Conservation (phyloP, 1,139 yeast species). For the Debaryomyces fabryi region DNA sequence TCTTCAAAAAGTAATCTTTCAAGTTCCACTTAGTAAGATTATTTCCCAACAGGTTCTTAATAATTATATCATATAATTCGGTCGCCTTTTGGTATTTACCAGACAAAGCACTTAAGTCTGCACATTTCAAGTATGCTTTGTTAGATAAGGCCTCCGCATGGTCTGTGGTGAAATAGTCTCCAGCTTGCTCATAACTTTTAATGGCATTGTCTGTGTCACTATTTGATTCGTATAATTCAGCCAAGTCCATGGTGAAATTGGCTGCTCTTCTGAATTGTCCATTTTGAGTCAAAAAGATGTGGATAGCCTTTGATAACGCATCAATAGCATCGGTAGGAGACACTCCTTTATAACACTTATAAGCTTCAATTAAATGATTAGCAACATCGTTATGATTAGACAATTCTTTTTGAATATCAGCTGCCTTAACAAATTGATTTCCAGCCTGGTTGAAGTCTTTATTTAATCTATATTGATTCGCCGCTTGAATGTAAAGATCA, state of each 20-base stretch:
- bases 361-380: constrained; percentile 87
- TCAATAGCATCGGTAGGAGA: constrained; percentile 79
- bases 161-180: constrained; percentile 94
- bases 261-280: constrained; percentile 98
- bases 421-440: constrained; percentile 80
- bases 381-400: constrained; percentile 91
- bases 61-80: constrained; percentile 73
- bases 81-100: constrained; percentile 77
- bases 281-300: constrained; percentile 73
- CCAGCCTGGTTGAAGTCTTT: constrained; percentile 80
- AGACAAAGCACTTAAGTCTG: constrained; percentile 80
- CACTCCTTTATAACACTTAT: constrained; percentile 76
- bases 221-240: constrained; percentile 76
- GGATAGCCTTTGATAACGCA: constrained; percentile 75
- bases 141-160: constrained; percentile 90
- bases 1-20: constrained; percentile 88
- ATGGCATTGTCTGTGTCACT: constrained; percentile 71
- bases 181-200: constrained; percentile 85
- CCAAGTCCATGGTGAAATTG: constrained; percentile 88
- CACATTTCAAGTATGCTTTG: constrained; percentile 86
- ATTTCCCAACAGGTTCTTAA: constrained; percentile 74
- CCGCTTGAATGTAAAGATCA: constrained; percentile 88
- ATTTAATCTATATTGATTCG: constrained; percentile 76
- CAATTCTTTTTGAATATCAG: constrained; percentile 73
- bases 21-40: constrained; percentile 85